Percentiles rank a stretch among this genome's conserved stretches.
phyloP scores from a whole-genome alignment of 225 moss, liverwort and hornwort genomes.

The Anthoceros angustus region DNA sequence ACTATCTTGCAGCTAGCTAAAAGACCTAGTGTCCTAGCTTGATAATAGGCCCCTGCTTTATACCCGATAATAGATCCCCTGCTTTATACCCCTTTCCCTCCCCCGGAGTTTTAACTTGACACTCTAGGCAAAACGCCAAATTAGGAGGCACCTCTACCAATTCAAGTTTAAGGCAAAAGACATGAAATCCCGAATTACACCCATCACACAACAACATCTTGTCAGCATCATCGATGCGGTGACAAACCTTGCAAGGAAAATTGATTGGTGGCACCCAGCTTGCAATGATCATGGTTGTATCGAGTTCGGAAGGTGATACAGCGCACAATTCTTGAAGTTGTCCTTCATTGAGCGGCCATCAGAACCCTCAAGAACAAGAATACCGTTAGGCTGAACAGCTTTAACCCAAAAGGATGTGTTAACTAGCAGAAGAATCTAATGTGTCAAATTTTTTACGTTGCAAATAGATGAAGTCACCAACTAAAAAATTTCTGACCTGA shows the following conservation, averaged over 20 bases:
- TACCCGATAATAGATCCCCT: no score
- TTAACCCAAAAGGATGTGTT: constrained; percentile 8
- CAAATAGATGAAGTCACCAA: constrained; percentile 11
- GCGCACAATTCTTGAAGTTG: constrained; percentile 7
- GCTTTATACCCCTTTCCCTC: no score
- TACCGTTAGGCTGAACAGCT: neutral
- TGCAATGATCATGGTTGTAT: no score
- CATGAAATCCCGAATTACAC: constrained; percentile 5
- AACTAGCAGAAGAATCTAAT: neutral
- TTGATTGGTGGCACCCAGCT: no score
- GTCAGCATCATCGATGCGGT: no score
- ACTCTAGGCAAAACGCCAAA: no score
- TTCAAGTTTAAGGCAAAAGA: constrained; percentile 1
- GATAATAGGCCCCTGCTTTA: no score
- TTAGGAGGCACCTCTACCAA: neutral
- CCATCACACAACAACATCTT: constrained; percentile 9
- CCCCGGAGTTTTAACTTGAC: no score
- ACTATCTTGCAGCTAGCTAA: no score
- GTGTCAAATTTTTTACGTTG: neutral
- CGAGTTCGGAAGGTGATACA: constrained; percentile 6
- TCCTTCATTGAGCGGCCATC: constrained; percentile 6
- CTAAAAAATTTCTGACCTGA: constrained; percentile 4
- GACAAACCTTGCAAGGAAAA: no score
- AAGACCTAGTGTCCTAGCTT: no score
- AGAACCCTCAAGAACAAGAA: constrained; percentile 7